Percentiles rank a stretch among this genome's conserved stretches.
phyloP scores from a whole-genome alignment of 345 rosid species.

The Crucihimalaya himalaica region DNA sequence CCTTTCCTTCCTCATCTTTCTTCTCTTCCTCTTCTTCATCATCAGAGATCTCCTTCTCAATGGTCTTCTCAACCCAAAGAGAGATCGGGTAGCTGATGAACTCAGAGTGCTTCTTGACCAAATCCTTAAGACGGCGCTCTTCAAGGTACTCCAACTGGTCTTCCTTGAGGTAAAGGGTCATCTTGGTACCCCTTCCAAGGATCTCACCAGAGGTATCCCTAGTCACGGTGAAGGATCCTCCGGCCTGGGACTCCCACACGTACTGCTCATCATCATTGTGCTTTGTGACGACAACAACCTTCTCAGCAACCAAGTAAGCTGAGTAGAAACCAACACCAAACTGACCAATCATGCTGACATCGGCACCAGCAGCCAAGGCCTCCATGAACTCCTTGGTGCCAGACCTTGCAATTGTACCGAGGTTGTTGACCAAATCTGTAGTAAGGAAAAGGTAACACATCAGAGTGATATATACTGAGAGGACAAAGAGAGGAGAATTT shows the following conservation, averaged over 20 bases:
- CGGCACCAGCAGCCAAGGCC: slow-evolving; percentile 86
- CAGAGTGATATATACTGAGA: not conserved
- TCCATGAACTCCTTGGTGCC: slow-evolving; percentile 93
- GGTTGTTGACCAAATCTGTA: slow-evolving; percentile 82
- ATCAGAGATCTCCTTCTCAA: slow-evolving; percentile 82
- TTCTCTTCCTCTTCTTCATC: slow-evolving; percentile 81
- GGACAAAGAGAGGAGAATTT: not conserved
- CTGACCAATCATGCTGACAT: slow-evolving; percentile 90
- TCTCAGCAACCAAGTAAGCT: slow-evolving; percentile 80
- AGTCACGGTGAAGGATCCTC: slow-evolving; percentile 81
- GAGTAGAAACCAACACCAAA: slow-evolving; percentile 90
- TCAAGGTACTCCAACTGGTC: slow-evolving; percentile 90
- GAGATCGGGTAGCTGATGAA: slow-evolving; percentile 87
- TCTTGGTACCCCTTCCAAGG: slow-evolving; percentile 83
- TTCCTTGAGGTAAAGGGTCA: slow-evolving; percentile 71
- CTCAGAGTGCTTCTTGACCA: slow-evolving; percentile 86
- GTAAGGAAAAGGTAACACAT: not conserved
- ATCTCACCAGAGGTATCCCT: slow-evolving; percentile 68
- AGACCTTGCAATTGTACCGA: slow-evolving; percentile 88
- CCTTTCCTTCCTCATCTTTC: slow-evolving; percentile 77
- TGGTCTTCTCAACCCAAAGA: slow-evolving; percentile 86
- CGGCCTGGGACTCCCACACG: slow-evolving; percentile 92
- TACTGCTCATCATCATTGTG: slow-evolving; percentile 89
- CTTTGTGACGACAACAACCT: slow-evolving; percentile 73
- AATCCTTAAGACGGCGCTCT: slow-evolving; percentile 80